Percentiles rank a stretch among this genome's conserved stretches.
These are phyloP conservation scores for Triticum monococcum DNA, from an alignment of 176 grass and related monocot species.

Conservation along the genomic window DNA sequence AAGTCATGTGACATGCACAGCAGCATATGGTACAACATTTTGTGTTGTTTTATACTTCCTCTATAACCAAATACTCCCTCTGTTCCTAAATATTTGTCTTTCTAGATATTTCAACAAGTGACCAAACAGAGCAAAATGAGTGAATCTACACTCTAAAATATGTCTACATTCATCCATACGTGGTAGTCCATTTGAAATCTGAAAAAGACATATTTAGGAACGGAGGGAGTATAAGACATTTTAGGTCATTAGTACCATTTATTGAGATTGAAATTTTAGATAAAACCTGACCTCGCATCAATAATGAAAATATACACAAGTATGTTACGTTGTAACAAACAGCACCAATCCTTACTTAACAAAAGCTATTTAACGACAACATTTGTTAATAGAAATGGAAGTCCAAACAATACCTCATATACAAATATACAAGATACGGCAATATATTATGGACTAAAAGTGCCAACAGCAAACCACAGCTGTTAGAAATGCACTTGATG, in stretches of 20 bases:
- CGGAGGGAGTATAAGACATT: too few species aligned
- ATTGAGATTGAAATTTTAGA: not conserved
- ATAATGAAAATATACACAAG: not conserved
- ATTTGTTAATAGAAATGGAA: conserved; percentile 9
- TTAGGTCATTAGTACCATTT: too few species aligned
- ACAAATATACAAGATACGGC: not conserved
- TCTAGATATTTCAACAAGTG: too few species aligned
- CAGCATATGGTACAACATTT: not conserved
- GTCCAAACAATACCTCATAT: conserved; percentile 6
- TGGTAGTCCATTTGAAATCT: too few species aligned
- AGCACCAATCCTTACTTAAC: not conserved
- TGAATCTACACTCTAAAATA: too few species aligned
- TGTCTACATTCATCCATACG: too few species aligned
- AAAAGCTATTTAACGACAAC: conserved; percentile 8
- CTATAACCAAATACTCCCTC: too few species aligned
- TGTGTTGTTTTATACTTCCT: not conserved
- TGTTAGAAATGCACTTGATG: not conserved
- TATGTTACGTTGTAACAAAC: conserved; percentile 16
- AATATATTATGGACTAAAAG: conserved; percentile 22
- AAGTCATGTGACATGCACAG: not conserved
- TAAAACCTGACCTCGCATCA: not conserved
- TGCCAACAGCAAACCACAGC: not conserved
- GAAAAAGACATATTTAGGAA: too few species aligned
- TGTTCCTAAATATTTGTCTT: too few species aligned
- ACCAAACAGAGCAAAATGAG: too few species aligned